phyloP scores from a whole-genome alignment of 768 basidiomycete genomes.

The Hygrophoropsis aurantiaca region DNA sequence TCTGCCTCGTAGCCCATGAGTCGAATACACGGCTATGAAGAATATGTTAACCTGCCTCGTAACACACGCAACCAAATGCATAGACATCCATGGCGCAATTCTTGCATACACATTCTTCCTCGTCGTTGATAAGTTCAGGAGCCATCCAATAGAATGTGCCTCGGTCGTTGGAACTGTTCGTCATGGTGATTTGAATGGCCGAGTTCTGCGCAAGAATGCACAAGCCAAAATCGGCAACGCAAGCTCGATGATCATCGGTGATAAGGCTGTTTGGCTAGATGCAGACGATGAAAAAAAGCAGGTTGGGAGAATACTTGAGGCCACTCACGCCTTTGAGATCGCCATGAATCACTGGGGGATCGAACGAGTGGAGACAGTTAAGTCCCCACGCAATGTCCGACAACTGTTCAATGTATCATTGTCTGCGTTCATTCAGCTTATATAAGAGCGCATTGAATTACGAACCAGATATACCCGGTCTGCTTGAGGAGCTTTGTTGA shows the following conservation, averaged over 20 bases:
- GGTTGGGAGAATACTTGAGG: neutral
- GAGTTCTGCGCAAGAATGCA: slow-evolving; percentile 24
- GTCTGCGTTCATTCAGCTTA: too few relatives aligned
- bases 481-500: slow-evolving; percentile 22
- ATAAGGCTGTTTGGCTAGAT: slow-evolving; percentile 25
- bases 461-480: slow-evolving; percentile 34
- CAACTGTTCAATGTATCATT: slow-evolving; percentile 3
- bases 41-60: slow-evolving; percentile 20
- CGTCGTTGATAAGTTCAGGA: slow-evolving; percentile 21
- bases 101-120: slow-evolving; percentile 35
- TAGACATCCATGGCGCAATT: slow-evolving; percentile 37
- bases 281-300: neutral
- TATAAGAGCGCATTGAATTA: neutral
- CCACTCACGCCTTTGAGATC: slow-evolving; percentile 38
- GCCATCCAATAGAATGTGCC: slow-evolving; percentile 26
- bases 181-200: too few relatives aligned
- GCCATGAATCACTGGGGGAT: slow-evolving; percentile 52
- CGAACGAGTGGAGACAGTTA: slow-evolving; percentile 19
- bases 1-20: too few relatives aligned
- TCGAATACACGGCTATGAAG: too few relatives aligned
- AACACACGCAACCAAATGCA: slow-evolving; percentile 27
- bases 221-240: slow-evolving; percentile 26
- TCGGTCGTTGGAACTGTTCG: slow-evolving; percentile 11
- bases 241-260: slow-evolving; percentile 10
- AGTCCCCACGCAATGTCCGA: slow-evolving; percentile 20